Evolutionary conservation across 2,329 filamentous ascomycete genomes (phyloP), one percentile per base, ranked within the genome.

Genomic region (Fusarium redolens): DNA sequence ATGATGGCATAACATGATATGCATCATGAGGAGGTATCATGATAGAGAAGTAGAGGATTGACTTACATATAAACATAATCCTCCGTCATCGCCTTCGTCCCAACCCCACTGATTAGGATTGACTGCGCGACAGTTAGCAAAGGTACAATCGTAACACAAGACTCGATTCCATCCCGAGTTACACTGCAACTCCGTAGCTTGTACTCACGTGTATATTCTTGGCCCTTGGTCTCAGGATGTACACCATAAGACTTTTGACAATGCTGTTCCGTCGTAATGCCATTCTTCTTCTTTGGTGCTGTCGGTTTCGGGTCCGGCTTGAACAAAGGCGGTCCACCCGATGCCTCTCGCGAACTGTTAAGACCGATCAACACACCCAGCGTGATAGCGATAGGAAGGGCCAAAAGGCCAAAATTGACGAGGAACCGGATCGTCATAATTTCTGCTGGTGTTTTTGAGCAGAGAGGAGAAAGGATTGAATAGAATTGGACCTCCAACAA

Each of bases 31-130:
- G 15, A 14, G 14, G 33, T 17, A 17, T n/a, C 33, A 58, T 43
- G 43, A 38, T 65, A 58, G 25, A 52, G 62, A 61, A 45, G 35
- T 44, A 56, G 52, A 54, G 31, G 25, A 13, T 61, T 22, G 54
- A 83, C 87, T 79, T 81, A 88, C 87, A 80, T 87, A 86, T 83
- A 89, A 82, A 77, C 87, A 89, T 31, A 89, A 76, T 22, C 72
- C 77, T 41, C 86, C 85, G 4, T 77, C 74, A 20, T 80, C 77
- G 14, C 80, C 80, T 17, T 79, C 73, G 28, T 80, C 72, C 75
- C 85, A 83, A 71, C 85, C 86, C 87, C 87, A 89, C 78, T 88
- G 87, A 72, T 89, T 89, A 51, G 87, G 87, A 74, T 89, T 88
- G 61, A 88, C 87, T 88, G 64, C 87, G 63, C 47, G 57, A 47